Conservation (phyloP, 2,329 filamentous ascomycete species). For the Monosporascus cannonballus region DNA sequence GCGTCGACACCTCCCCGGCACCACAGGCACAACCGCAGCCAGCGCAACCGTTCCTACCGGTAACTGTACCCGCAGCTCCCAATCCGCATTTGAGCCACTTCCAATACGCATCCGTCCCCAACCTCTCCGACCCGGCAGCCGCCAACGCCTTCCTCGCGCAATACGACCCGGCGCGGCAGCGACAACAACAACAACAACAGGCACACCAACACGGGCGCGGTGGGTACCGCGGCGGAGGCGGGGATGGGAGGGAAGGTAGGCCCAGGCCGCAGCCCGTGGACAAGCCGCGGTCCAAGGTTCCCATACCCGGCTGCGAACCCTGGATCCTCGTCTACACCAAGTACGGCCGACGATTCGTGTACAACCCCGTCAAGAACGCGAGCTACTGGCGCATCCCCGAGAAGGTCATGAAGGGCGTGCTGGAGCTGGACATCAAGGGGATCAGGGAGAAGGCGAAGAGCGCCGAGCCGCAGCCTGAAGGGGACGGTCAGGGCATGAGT, state of each 20-base stretch:
- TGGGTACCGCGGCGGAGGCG: constrained; percentile 38
- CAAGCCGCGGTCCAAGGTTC: constrained; percentile 71
- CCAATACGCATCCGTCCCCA: constrained; percentile 35
- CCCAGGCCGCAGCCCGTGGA: constrained; percentile 67
- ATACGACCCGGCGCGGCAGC: constrained; percentile 35
- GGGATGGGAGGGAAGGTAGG: constrained; percentile 49
- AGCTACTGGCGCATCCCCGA: constrained; percentile 95
- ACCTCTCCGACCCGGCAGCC: constrained; percentile 47
- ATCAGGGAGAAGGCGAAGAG: constrained; percentile 43
- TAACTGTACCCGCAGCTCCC: constrained; percentile 6
- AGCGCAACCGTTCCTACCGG: constrained; percentile 1
- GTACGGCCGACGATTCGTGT: constrained; percentile 80
- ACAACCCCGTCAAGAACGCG: constrained; percentile 78
- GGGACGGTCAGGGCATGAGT: constrained; percentile 28
- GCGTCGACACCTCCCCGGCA: constrained; percentile 12
- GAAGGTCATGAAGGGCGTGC: constrained; percentile 73
- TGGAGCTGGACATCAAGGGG: constrained; percentile 65
- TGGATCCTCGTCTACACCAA: constrained; percentile 95
- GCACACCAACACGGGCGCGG: constrained; percentile 32
- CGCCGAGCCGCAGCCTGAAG: constrained; percentile 7
- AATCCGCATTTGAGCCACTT: constrained; percentile 33
- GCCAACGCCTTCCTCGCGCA: constrained; percentile 58
- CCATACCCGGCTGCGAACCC: constrained; percentile 74
- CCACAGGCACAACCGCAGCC: constrained; percentile 9
- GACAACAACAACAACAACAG: constrained; percentile 24